A percentile compares a stretch with the other conserved stretches of the same genome.
Conservation (phyloP, 495 filamentous ascomycete genomes). For the Podospora fimiseda region DNA sequence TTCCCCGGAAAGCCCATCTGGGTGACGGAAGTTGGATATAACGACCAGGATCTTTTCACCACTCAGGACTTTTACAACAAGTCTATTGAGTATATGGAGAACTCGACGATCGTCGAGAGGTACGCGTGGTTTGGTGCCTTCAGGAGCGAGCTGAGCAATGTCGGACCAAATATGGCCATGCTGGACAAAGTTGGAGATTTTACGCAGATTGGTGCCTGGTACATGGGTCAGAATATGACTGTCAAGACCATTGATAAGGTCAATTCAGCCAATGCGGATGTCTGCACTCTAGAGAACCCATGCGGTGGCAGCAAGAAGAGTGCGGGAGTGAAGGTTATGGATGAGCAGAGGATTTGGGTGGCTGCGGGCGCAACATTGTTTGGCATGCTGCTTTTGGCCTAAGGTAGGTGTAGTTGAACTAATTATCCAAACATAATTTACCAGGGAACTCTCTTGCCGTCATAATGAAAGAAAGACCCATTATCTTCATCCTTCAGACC, state of each 20-base stretch:
- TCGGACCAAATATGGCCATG: slow-evolving; percentile 53
- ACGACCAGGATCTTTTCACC: slow-evolving; percentile 34
- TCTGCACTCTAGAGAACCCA: slow-evolving; percentile 13
- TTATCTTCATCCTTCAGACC: slow-evolving; percentile 34
- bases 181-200: slow-evolving; percentile 46
- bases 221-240: slow-evolving; percentile 46
- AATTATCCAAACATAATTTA: slow-evolving; percentile 7
- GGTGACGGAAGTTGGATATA: slow-evolving; percentile 53
- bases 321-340: background rate
- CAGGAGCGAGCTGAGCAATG: slow-evolving; percentile 48
- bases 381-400: background rate
- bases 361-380: background rate
- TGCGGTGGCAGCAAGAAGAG: slow-evolving; percentile 11
- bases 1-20: slow-evolving; percentile 48
- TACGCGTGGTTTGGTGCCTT: slow-evolving; percentile 64
- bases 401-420: no score
- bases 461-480: slow-evolving; percentile 26
- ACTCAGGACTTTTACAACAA: slow-evolving; percentile 54
- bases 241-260: slow-evolving; percentile 18
- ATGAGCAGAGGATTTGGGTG: background rate
- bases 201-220: slow-evolving; percentile 58
- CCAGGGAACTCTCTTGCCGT: slow-evolving; percentile 23
- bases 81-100: slow-evolving; percentile 47
- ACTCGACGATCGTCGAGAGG: slow-evolving; percentile 38
- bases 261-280: background rate